Evolutionary conservation across 805 yeast genomes (phyloP), one percentile per base, ranked within the genome.

Genomic region (Torulaspora gathmanii): DNA sequence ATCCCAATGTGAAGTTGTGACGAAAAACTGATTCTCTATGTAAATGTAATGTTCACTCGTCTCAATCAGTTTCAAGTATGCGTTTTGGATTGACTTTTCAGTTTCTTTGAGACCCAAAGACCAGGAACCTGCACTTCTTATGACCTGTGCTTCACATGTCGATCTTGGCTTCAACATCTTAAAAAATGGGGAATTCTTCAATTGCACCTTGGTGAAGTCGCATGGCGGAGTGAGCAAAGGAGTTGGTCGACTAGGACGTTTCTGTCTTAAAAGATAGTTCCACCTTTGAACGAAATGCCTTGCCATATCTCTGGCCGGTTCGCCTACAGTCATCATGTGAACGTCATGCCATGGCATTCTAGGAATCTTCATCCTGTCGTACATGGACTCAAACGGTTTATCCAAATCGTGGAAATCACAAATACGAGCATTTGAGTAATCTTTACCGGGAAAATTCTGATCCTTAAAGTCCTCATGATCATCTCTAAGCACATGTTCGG

Each of bases 341-440:
- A 93, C 87, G 73, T 93, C 99, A 65, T 93, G 99, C 99, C 99
- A 93, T 8, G 99, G 99, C 99, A 93, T 93, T 56, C 99, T 78
- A 2, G 99, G 98, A 16, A 78, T 75, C 15, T 64, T 64, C 12
- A 75, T 71, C 49, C 99, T 76, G 64, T 93, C 95, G 60, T 88
- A 88, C 93, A 91, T 84, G 17, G 87, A 86, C 40, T 87, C 95
- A 58, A 82, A 88, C 2, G 99, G 98, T 54, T 81, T 79, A 51
- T 89, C 87, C 46, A 93, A 72, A 3, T 75, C 82, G 58, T 64
- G 77, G 62, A 93, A 93, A 63, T 93, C 99, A 57, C 83, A 83
- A 12, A 86, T 88, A 52, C 99, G 77, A 2, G 99, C 96, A 63
- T 93, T 93, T 0, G 98, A 90, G 63, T 93, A 93, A 67, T 93